These are phyloP conservation scores for Bacidia rubella DNA, from an alignment of 495 filamentous ascomycete species.

Conservation along the genomic window DNA sequence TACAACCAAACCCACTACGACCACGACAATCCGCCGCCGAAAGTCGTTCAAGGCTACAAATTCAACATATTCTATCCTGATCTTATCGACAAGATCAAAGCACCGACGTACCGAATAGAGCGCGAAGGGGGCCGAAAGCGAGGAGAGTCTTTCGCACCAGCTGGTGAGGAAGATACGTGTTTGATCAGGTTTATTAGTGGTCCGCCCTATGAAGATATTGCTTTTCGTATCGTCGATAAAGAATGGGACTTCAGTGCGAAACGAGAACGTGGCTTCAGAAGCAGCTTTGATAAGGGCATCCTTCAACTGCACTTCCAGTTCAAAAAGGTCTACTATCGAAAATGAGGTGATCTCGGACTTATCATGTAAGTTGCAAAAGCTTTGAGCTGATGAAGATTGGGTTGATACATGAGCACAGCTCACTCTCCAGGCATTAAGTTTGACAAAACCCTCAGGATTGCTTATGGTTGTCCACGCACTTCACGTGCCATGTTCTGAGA, in stretches of 20 bases:
- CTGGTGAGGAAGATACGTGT: slow-evolving; percentile 97
- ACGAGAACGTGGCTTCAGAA: slow-evolving; percentile 85
- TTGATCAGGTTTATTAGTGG: slow-evolving; percentile 92
- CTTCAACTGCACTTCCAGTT: slow-evolving; percentile 97
- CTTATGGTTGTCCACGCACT: no score
- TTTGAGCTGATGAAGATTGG: no score
- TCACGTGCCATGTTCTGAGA: no score
- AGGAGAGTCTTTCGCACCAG: slow-evolving; percentile 84
- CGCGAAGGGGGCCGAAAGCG: slow-evolving; percentile 77
- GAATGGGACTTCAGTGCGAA: slow-evolving; percentile 99
- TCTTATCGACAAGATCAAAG: slow-evolving; percentile 89
- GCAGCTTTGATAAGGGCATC: slow-evolving; percentile 97
- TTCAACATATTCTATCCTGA: slow-evolving; percentile 99
- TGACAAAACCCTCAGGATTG: no score
- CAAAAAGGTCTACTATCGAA: slow-evolving; percentile 70
- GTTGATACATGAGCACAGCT: no score
- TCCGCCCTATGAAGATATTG: slow-evolving; percentile 92
- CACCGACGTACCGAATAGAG: slow-evolving; percentile 89
- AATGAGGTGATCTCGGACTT: slow-evolving; percentile 24
- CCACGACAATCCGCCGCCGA: slow-evolving; percentile 94
- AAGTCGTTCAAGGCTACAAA: slow-evolving; percentile 97
- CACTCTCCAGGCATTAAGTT: no score
- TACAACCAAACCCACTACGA: slow-evolving; percentile 99
- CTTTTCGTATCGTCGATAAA: slow-evolving; percentile 94
- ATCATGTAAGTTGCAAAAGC: not conserved